phyloP scores from a whole-genome alignment of 768 basidiomycete genomes.

The Amanita subjunquillea region DNA sequence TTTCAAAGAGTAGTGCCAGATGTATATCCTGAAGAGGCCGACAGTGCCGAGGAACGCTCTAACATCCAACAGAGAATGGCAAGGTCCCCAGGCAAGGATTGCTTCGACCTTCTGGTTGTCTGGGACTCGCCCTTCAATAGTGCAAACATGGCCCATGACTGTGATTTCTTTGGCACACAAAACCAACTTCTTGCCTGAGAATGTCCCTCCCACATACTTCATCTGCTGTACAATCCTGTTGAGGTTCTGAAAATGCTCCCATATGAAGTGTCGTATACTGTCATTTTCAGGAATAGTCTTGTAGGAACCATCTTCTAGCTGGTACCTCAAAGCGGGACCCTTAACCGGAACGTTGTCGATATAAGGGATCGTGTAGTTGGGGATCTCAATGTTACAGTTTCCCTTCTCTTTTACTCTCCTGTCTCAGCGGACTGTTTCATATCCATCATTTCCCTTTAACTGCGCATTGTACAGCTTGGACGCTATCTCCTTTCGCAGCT shows the following conservation, averaged over 20 bases:
- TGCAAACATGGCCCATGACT: conserved; percentile 26
- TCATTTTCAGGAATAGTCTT: not conserved
- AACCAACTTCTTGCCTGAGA: conserved; percentile 13
- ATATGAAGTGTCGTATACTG: conserved; percentile 1
- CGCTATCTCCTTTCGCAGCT: no score
- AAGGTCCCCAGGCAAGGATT: conserved; percentile 20
- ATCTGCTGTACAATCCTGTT: conserved; percentile 24
- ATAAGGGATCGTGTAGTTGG: not conserved
- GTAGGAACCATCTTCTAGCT: no score
- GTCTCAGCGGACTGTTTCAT: no score
- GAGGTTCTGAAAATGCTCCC: conserved; percentile 24
- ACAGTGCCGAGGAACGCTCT: no score
- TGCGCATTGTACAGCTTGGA: no score
- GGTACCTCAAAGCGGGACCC: not conserved
- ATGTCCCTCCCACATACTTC: conserved; percentile 17
- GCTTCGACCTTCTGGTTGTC: conserved; percentile 14
- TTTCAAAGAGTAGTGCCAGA: no score
- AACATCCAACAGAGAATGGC: no score
- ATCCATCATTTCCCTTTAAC: no score
- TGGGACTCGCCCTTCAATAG: conserved; percentile 20
- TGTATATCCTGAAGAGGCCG: no score
- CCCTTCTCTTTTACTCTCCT: no score
- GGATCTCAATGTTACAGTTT: no score
- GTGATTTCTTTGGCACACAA: conserved; percentile 10
- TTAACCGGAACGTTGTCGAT: no score